Percentiles rank a stretch among this genome's conserved stretches.
These are phyloP conservation scores for Mucuna pruriens DNA, from an alignment of 306 rosid species.

Conservation along the genomic window DNA sequence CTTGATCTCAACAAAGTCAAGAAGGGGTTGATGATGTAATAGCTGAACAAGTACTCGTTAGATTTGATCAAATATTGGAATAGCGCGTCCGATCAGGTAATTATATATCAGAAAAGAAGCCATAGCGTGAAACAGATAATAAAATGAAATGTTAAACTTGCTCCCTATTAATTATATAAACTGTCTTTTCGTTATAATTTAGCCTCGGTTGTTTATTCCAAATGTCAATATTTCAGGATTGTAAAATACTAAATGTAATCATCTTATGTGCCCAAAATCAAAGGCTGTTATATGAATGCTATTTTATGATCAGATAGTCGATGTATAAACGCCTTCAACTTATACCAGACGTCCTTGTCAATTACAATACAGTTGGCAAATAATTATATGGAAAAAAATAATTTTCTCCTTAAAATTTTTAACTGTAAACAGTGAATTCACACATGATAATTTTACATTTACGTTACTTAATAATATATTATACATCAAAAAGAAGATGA, in stretches of 20 bases:
- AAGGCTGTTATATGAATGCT: neutral
- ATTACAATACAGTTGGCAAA: slow-evolving; percentile 2
- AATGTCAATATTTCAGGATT: neutral
- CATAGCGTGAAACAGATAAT: neutral
- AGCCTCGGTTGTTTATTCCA: neutral
- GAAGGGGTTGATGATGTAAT: neutral
- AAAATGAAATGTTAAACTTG: neutral
- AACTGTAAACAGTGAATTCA: no score
- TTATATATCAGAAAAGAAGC: neutral
- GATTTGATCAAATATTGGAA: slow-evolving; percentile 11
- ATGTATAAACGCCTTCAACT: neutral
- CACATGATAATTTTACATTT: no score
- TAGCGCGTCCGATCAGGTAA: slow-evolving; percentile 20
- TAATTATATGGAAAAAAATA: neutral
- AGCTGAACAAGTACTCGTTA: slow-evolving; percentile 2
- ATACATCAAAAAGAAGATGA: neutral
- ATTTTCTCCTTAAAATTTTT: no score
- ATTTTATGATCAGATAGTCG: neutral
- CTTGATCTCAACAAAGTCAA: slow-evolving; percentile 32
- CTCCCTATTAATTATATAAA: neutral
- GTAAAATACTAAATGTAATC: neutral
- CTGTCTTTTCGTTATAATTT: neutral
- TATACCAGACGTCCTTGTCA: neutral
- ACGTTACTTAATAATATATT: neutral
- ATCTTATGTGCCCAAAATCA: neutral